Base-by-base conservation (phyloP, 208 protist genomes). In the Trypanosoma congolense region DNA sequence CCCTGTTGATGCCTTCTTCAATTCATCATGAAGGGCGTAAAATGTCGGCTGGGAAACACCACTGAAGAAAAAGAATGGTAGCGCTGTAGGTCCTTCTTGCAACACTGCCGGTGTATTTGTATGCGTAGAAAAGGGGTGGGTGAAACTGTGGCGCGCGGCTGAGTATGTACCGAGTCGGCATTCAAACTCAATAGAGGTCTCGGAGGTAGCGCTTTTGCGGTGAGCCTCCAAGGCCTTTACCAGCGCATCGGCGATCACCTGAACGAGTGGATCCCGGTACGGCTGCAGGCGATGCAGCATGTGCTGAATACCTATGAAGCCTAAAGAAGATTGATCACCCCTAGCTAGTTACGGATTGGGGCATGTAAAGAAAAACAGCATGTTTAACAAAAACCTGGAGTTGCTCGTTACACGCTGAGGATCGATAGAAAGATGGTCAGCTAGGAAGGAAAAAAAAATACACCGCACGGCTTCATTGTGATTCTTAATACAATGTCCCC, bases 101-200 rank as follows among this genome's bases (percentile, higher is more conserved):
- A 89, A 35, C 8, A 89, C 38, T 3, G 77, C 65, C 6, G 67
- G 53, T 18, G 77, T 78, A 0, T 42, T 38, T 10, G 67, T 52
- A 22, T 70, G 47, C 2, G 83, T 64, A 5, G 65, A 66, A 19
- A 87, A 57, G 6, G 58, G 40, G 10, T 59, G 38, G 22, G 59
- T 54, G 49, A 52, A 68, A 21, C 26, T 60, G 46, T 62, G 61
- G 19, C 35, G 29, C 26, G 62, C 48, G 0, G 62, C 54, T 1
- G 59, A 60, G 48, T 73, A 61, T 10, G 56, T 70, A 5, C 81
- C 81, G 4, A 89, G 60, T 4, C 81, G 81, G 22, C 70, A 70
- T 54, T 89, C 81, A 18, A 82, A 65, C 58, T 89, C 81, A 22
- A 83, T 44, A 10, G 45, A 59, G 26, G 51, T 22, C 9, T 40